These are phyloP conservation scores for Phellinidium pouzarii DNA, from an alignment of 1,284 basidiomycete species.

Conservation along the genomic window DNA sequence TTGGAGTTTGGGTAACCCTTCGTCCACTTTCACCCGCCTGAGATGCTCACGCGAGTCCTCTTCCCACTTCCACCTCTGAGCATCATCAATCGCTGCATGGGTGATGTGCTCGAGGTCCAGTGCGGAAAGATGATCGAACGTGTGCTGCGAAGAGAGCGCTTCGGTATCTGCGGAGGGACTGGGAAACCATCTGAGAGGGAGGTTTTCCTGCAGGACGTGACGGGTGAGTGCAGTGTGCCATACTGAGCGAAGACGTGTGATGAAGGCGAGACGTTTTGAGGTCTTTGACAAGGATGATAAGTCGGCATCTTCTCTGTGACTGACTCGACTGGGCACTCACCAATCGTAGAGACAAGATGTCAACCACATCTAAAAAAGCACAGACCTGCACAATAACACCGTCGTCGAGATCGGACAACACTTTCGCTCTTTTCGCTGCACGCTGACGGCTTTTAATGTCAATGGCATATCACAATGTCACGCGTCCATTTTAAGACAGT, in stretches of 20 bases:
- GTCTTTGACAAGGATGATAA: slow-evolving; percentile 32
- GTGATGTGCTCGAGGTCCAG: slow-evolving; percentile 38
- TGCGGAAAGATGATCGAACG: slow-evolving; percentile 31
- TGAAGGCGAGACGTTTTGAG: slow-evolving; percentile 34
- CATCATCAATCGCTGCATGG: slow-evolving; percentile 34
- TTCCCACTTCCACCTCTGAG: slow-evolving; percentile 38
- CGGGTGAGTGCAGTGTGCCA: slow-evolving; percentile 41
- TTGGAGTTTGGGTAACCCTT: slow-evolving; percentile 35
- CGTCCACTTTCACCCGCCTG: neutral
- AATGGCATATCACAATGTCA: too few species aligned
- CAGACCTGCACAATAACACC: slow-evolving; percentile 14
- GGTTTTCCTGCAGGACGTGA: slow-evolving; percentile 23
- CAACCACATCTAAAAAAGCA: slow-evolving; percentile 1
- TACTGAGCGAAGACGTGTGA: slow-evolving; percentile 41
- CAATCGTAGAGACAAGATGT: slow-evolving; percentile 13
- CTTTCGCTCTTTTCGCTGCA: too few species aligned
- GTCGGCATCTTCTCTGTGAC: neutral
- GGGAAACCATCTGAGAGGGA: slow-evolving; percentile 40
- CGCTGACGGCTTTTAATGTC: too few species aligned
- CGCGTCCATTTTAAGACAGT: too few species aligned
- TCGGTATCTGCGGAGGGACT: slow-evolving; percentile 32
- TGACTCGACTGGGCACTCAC: neutral
- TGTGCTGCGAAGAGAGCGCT: neutral
- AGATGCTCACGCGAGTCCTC: neutral
- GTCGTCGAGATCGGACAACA: slow-evolving; percentile 12